Percentiles rank a stretch among this genome's conserved stretches.
These are phyloP conservation scores for Cladosporium oxysporum DNA, from an alignment of 2,329 filamentous ascomycete genomes.

Conservation along the genomic window DNA sequence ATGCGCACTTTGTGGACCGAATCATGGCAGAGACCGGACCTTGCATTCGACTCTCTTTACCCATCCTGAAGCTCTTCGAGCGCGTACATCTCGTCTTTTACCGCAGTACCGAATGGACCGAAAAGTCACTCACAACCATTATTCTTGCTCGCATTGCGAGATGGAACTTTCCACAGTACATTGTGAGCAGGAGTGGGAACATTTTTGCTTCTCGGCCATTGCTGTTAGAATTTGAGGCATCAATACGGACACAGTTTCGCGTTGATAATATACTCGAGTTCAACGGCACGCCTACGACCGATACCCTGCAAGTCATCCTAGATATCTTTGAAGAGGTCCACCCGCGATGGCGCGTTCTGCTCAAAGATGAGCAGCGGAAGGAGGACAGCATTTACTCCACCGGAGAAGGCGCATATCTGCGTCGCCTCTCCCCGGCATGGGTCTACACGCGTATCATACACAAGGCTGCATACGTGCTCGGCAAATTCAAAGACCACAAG, in stretches of 20 bases:
- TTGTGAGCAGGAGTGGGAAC: constrained; percentile 84
- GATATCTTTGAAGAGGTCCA: constrained; percentile 73
- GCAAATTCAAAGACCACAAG: constrained; percentile 76
- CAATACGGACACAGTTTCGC: constrained; percentile 76
- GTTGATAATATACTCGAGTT: constrained; percentile 83
- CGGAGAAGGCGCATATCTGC: constrained; percentile 84
- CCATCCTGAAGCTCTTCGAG: constrained; percentile 80
- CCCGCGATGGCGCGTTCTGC: constrained; percentile 73
- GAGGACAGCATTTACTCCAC: constrained; percentile 76
- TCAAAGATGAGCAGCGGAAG: constrained; percentile 74
- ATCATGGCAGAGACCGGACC: constrained; percentile 77
- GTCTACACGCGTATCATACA: constrained; percentile 92
- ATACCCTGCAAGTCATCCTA: constrained; percentile 67
- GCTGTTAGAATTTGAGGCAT: constrained; percentile 85
- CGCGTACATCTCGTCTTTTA: constrained; percentile 96
- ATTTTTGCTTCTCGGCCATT: constrained; percentile 78
- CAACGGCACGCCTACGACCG: constrained; percentile 67
- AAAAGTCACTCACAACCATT: constrained; percentile 92
- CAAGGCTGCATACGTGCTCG: constrained; percentile 78
- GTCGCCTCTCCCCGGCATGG: constrained; percentile 87
- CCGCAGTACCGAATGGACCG: constrained; percentile 92
- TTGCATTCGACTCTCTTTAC: constrained; percentile 76
- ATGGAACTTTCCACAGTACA: constrained; percentile 84
- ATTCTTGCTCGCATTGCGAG: constrained; percentile 88
- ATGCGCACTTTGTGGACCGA: constrained; percentile 73